Conservation (phyloP, 257 asterid genomes). For the Solanum dulcamara region DNA sequence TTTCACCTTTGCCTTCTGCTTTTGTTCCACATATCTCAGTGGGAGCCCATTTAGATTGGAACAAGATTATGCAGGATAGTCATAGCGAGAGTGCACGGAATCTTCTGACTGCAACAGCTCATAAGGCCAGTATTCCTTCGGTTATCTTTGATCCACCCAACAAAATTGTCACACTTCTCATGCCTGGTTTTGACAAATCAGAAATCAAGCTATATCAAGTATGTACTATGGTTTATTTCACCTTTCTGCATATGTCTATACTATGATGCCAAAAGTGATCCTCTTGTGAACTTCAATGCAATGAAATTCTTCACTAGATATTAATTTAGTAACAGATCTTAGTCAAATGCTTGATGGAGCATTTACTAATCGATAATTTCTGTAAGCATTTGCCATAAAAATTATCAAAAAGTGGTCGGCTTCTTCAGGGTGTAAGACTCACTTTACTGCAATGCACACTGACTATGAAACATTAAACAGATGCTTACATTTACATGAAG, state of each 20-base stretch:
- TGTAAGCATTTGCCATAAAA: not conserved
- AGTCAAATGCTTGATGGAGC: not conserved
- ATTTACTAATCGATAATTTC: not conserved
- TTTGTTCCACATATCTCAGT: conserved; percentile 40
- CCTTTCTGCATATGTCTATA: not conserved
- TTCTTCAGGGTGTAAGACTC: not conserved
- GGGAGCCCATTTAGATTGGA: conserved; percentile 35
- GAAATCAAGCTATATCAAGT: conserved; percentile 96
- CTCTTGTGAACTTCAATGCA: not conserved
- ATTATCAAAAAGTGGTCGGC: not conserved
- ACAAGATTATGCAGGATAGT: conserved; percentile 27
- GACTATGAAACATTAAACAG: not conserved
- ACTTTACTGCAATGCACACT: not conserved
- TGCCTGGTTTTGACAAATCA: conserved; percentile 98
- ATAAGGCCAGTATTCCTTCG: conserved; percentile 18
- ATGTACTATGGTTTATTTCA: conserved; percentile 2
- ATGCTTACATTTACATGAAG: not conserved
- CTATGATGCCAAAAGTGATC: not conserved
- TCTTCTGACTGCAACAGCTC: conserved; percentile 26
- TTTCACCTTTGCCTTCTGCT: conserved; percentile 64
- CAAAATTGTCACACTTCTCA: conserved; percentile 67
- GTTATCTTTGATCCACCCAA: conserved; percentile 48
- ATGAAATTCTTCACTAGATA: not conserved
- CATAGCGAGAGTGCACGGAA: conserved; percentile 44
- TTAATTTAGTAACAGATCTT: not conserved